Evolutionary conservation across 805 yeast genomes (phyloP).

Genomic region (Torulaspora gathmanii): DNA sequence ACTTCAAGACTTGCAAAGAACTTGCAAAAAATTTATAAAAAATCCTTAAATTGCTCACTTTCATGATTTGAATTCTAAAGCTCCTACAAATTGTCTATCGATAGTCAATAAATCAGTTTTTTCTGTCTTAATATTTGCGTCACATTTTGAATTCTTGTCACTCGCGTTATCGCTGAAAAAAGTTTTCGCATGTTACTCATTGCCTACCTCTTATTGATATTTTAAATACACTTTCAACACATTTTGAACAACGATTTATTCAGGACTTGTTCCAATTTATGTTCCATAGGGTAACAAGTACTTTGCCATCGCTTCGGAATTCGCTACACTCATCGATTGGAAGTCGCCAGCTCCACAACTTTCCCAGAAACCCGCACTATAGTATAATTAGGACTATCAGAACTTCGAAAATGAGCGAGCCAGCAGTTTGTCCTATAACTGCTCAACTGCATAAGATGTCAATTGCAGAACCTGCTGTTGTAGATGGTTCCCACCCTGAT

Average conservation of each 20-base stretch:
- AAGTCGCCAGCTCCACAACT: background rate
- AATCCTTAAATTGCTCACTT: background rate
- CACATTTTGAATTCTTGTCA: background rate
- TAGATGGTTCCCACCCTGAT: slow-evolving; percentile 65
- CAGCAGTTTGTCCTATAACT: slow-evolving; percentile 19
- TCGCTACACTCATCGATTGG: background rate
- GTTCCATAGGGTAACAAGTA: slow-evolving; percentile 8
- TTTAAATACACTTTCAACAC: background rate
- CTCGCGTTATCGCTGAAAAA: slow-evolving; percentile 2
- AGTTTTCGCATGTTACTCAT: slow-evolving; percentile 5
- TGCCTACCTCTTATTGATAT: background rate
- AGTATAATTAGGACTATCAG: background rate
- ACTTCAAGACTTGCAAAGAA: background rate
- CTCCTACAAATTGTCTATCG: too few relatives aligned
- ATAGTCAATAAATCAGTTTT: too few relatives aligned
- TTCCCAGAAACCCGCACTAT: background rate
- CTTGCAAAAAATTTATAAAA: background rate
- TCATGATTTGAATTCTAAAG: too few relatives aligned
- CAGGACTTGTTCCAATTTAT: slow-evolving; percentile 1
- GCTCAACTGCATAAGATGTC: slow-evolving; percentile 35
- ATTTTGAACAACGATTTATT: background rate
- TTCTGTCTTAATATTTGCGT: background rate
- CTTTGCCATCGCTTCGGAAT: slow-evolving; percentile 3
- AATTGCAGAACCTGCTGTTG: slow-evolving; percentile 40
- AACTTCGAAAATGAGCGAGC: slow-evolving; percentile 21